Base-by-base conservation (phyloP, 768 basidiomycete genomes). In the Naematelia encephala region DNA sequence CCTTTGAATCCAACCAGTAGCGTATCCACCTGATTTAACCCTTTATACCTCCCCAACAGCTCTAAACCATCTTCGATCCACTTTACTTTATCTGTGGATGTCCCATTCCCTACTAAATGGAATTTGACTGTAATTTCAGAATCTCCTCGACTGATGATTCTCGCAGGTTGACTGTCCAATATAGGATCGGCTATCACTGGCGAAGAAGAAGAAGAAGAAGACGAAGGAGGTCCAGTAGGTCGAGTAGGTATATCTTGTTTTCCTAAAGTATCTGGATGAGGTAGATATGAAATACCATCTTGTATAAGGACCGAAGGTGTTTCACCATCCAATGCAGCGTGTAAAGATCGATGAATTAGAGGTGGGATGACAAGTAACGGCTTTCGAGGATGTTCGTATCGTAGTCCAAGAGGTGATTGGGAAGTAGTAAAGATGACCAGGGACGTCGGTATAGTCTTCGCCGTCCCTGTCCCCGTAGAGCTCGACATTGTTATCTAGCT, bases 1-100 rank as follows among this genome's bases (percentile, higher is more conserved):
- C 73, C 73, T 52, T 68, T 67, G 57, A 69, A 77, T 3, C 75
- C 75, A 13, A 77, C 28, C 23, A 77, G 52, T 1, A 77, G 61
- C 3, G 67, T 73, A 53, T 77, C 74, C 48, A 72, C 58, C 19
- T 26, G 27, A 1, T 21, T 23, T 8, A 69, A 46, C 16, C 72
- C 72, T 48, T 70, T 70, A 34, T 49, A 51, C 16, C 30, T 27
- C 13, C 46, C 42, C 29, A 70, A 45, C 5, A 64, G 25, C 2
- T 39, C 21, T 10, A 73, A 34, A 1, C 60, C 59, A 14, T 67
- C 55, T 19, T 57, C 43, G 10, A 69, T 57, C 62, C 63, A 64
- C 14, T 54, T n/a, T n/a, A 22, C 21, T 27, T 46, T 29, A 19
- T 44, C 54, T 25, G 16, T 22, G 1, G 61, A n/a, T 4, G 61